Conservation (phyloP, 2,329 filamentous ascomycete genomes). For the Lomentospora prolificans region DNA sequence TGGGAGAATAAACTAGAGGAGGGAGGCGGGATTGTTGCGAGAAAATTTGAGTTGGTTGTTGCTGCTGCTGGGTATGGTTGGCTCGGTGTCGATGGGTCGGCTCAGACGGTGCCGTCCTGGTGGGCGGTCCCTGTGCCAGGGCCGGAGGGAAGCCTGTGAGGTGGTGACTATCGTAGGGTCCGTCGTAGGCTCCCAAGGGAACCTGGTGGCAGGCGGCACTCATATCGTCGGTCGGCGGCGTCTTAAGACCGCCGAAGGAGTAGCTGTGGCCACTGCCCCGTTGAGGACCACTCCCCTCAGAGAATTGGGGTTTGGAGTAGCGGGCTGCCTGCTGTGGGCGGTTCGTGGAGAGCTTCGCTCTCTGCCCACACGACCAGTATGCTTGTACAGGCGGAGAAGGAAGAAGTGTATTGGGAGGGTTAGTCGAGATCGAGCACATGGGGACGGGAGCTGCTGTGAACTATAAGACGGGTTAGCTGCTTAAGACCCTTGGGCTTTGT, state of each 20-base stretch:
- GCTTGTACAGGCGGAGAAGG: slow-evolving; percentile 1
- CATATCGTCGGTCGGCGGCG: slow-evolving; percentile 43
- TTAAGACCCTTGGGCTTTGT: no score
- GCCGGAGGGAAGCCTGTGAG: slow-evolving; percentile 21
- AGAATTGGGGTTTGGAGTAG: not conserved
- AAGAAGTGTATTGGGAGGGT: slow-evolving; percentile 1
- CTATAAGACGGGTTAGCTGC: not conserved
- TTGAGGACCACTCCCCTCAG: not conserved
- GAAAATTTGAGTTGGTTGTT: not conserved
- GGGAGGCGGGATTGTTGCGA: slow-evolving; percentile 10
- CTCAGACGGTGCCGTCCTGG: slow-evolving; percentile 20
- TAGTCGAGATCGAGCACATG: slow-evolving; percentile 1
- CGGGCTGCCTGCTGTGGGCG: not conserved
- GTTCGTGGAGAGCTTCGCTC: not conserved
- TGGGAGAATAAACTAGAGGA: slow-evolving; percentile 10
- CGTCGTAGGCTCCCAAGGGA: slow-evolving; percentile 22
- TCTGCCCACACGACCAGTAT: slow-evolving; percentile 2
- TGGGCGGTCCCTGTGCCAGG: slow-evolving; percentile 24
- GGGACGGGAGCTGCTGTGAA: not conserved
- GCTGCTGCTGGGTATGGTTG: not conserved
- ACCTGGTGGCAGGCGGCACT: slow-evolving; percentile 39
- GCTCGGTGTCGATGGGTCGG: slow-evolving; percentile 19
- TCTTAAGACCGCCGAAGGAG: slow-evolving; percentile 30
- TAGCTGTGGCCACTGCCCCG: not conserved
- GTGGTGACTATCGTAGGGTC: slow-evolving; percentile 30